Evolutionary conservation across 768 basidiomycete species (phyloP), one percentile per base, ranked within the genome.

Genomic region (Fomitopsis serialis): DNA sequence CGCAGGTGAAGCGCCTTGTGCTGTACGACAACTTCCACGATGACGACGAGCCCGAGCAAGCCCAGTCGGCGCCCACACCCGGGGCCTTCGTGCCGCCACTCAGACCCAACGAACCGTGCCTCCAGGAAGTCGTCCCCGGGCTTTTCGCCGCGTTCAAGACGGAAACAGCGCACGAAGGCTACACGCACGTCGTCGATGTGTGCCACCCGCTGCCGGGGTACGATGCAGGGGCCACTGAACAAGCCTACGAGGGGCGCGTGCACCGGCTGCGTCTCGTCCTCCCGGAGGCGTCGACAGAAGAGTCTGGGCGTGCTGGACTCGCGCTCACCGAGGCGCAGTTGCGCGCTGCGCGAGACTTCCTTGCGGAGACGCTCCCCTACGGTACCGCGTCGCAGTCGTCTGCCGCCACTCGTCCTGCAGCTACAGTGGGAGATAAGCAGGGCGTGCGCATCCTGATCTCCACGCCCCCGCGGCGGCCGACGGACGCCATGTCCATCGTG

Each of bases 281-380:
- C 48, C 59, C 58, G 32, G 49, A 45, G 36, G 34, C 53, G 12
- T 47, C 56, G 24, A 52, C 46, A 36, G 27, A n/a, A 42, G 13
- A 17, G 34, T 6, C 25, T 9, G 47, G 53, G 13, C 61, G 60
- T 12, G 55, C 58, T 1, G 53, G 37, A 22, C 61, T 66, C 36
- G 60, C 57, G 7, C 62, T 77, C 3, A 68, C 58, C 22, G 59
- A 63, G 54, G 42, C 58, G 0, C 73, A 78, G 54, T 67, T 78
- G 3, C 57, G 69, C 25, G 65, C 66, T 1, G 74, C 71, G 8
- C 68, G 77, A 23, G 77, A 78, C 55, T 77, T 77, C 58, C 61
- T 79, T 34, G 67, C 66, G 6, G 59, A 75, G 8, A 69, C 70
- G 17, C 56, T 78, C 42, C 76, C 76, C 2, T 65, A 71, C 44